Evolutionary conservation across 228 moss, liverwort and hornwort species (phyloP).

Genomic region (Sphagnum magellanicum): DNA sequence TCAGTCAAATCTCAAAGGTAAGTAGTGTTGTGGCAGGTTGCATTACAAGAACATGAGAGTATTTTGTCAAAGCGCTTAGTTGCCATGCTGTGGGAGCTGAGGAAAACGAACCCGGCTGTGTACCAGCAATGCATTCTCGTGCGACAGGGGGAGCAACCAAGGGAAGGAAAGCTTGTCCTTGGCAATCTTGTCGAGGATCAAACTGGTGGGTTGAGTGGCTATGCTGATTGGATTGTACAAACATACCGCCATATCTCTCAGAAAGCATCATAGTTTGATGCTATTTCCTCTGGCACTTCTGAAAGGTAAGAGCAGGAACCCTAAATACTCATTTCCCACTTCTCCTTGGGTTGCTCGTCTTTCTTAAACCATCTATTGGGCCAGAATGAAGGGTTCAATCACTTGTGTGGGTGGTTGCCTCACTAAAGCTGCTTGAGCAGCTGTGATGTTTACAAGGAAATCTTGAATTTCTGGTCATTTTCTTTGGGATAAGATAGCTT

Average conservation of each 20-base stretch:
- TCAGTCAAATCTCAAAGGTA: too few relatives aligned
- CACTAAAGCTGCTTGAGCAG: too few relatives aligned
- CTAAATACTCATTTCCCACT: too few relatives aligned
- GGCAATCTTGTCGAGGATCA: conserved; percentile 82
- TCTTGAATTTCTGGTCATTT: too few relatives aligned
- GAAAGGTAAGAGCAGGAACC: too few relatives aligned
- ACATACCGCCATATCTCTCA: conserved; percentile 71
- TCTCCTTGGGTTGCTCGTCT: too few relatives aligned
- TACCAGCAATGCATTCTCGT: conserved; percentile 64
- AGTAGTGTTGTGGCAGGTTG: conserved; percentile 27
- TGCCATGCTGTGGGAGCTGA: conserved; percentile 35
- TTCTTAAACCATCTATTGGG: too few relatives aligned
- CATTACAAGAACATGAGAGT: conserved; percentile 51
- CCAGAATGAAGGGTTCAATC: too few relatives aligned
- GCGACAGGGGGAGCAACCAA: conserved; percentile 92
- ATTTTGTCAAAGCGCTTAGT: conserved; percentile 60
- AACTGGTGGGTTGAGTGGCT: conserved; percentile 57
- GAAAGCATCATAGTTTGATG: conserved; percentile 25
- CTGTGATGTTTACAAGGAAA: too few relatives aligned
- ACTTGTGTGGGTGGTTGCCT: too few relatives aligned
- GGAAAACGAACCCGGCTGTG: conserved; percentile 45
- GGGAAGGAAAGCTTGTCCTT: conserved; percentile 73
- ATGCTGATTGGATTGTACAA: conserved; percentile 87
- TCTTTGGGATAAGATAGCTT: too few relatives aligned
- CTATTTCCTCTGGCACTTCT: too few relatives aligned